Evolutionary conservation across 345 rosid genomes (phyloP), one percentile per base, ranked within the genome.

Genomic region (Raphanus raphanistrum): DNA sequence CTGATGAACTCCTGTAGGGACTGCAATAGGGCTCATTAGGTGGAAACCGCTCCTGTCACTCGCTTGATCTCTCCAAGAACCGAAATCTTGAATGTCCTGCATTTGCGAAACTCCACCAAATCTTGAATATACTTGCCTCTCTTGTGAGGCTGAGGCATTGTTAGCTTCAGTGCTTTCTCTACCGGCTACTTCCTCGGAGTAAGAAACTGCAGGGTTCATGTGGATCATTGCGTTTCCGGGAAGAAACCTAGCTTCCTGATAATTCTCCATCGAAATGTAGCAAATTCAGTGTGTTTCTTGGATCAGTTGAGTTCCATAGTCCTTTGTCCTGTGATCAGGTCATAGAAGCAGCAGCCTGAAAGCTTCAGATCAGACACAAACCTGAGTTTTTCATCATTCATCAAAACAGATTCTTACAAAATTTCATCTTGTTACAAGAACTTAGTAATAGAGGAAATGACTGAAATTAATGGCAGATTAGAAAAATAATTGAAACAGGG

Each of bases 21-120:
- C 83, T 54, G 67, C 87, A 78, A 86, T 81, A 31, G 88, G 28
- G 59, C 6, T 94, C 89, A 68, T 90, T 91, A 15, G 83, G 87
- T 63, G 89, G 95, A 84, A 92, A 76, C 77, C 73, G 87, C 77
- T 83, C 87, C 89, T 91, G 83, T 80, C 75, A 85, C 82, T 72
- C 68, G 73, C 57, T 82, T 84, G 43, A 89, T 77, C 62, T 89
- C 91, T n/a, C 89, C 86, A 48, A 88, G 79, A 72, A 83, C 83
- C 48, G 88, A 80, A 75, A 90, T 54, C 79, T 61, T 82, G 71
- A 91, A 81, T 68, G 84, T 90, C 60, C 77, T 90, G 78, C 88
- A 96, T 69, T 84, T 93, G 61, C 4, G 83, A 65, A 9, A 60
- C 10, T 70, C 89, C 90, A 0, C 86, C 83, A 29, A 89, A 75